A percentile compares a stretch with the other conserved stretches of the same genome.
Conservation (phyloP, 257 asterid genomes). For the Vinca minor region DNA sequence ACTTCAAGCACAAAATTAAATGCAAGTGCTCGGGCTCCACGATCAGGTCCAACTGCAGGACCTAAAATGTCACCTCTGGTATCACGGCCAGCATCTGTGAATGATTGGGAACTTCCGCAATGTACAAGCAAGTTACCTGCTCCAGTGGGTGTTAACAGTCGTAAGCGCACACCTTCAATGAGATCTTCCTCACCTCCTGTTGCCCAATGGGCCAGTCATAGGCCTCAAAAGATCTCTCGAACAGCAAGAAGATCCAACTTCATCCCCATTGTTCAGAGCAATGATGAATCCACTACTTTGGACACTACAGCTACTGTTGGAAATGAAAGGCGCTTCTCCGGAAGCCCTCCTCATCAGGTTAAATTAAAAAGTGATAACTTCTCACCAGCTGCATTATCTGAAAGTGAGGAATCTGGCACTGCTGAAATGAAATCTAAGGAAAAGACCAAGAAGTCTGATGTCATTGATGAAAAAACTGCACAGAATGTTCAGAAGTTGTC, state of each 20-base stretch:
- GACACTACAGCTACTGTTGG: conserved; percentile 42
- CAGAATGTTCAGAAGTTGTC: conserved; percentile 76
- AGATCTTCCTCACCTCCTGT: conserved; percentile 85
- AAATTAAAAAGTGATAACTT: conserved; percentile 60
- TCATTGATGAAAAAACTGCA: conserved; percentile 52
- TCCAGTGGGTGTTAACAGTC: conserved; percentile 50
- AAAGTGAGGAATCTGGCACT: conserved; percentile 82
- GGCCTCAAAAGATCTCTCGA: conserved; percentile 76
- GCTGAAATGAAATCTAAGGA: conserved; percentile 57
- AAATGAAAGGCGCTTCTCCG: conserved; percentile 51
- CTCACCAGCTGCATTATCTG: conserved; percentile 68
- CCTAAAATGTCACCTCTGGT: conserved; percentile 62
- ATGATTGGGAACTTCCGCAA: conserved; percentile 80
- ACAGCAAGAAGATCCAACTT: conserved; percentile 74
- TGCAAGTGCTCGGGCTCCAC: conserved; percentile 68
- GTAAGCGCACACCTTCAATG: conserved; percentile 63
- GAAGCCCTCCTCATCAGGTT: conserved; percentile 62
- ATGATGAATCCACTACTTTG: conserved; percentile 43
- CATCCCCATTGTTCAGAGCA: conserved; percentile 51
- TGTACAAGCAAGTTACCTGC: conserved; percentile 60
- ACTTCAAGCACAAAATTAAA: conserved; percentile 70
- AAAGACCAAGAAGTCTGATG: conserved; percentile 57
- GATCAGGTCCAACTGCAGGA: conserved; percentile 55
- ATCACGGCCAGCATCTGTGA: conserved; percentile 44
- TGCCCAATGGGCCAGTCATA: conserved; percentile 71